A percentile compares a stretch with the other conserved stretches of the same genome.
Evolutionary conservation across 2,329 filamentous ascomycete genomes (phyloP).

Genomic region (Botryotinia globosa): DNA sequence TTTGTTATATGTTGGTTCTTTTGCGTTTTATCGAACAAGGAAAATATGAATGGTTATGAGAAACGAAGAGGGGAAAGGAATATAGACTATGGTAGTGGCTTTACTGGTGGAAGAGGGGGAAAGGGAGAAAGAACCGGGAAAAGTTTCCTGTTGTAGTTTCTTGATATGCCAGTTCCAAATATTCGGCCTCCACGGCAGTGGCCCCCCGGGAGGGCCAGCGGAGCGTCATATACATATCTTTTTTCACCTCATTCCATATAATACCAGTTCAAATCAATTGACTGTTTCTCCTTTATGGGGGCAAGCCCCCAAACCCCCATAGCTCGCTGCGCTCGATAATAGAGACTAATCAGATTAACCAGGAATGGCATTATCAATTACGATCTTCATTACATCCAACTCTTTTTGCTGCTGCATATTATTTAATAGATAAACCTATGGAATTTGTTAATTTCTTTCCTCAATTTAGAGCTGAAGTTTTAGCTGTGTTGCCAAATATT

Average conservation of each 20-base stretch:
- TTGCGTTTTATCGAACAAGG: not conserved
- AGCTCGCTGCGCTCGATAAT: constrained; percentile 19
- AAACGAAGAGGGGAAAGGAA: not conserved
- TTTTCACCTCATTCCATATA: not conserved
- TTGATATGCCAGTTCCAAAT: not conserved
- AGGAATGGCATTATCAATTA: constrained; percentile 92
- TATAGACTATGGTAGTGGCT: not conserved
- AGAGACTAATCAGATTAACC: constrained; percentile 11
- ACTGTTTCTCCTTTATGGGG: not conserved
- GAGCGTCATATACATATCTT: not conserved
- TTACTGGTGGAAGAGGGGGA: too few species aligned
- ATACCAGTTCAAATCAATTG: not conserved
- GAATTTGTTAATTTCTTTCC: constrained; percentile 52
- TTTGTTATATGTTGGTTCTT: not conserved
- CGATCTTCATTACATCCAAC: constrained; percentile 89
- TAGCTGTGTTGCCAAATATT: constrained; percentile 70
- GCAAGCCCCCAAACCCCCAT: not conserved
- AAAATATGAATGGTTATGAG: not conserved
- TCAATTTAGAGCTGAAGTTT: constrained; percentile 58
- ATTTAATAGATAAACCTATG: constrained; percentile 56
- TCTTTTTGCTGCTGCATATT: constrained; percentile 77
- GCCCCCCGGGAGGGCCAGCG: constrained; percentile 4
- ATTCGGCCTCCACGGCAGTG: constrained; percentile 13
- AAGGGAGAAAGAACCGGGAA: not conserved
- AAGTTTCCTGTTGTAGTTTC: not conserved